A percentile compares a stretch with the other conserved stretches of the same genome.
These are phyloP conservation scores for Pleodorina starrii DNA, from an alignment of 139 green algal species.

Conservation along the genomic window DNA sequence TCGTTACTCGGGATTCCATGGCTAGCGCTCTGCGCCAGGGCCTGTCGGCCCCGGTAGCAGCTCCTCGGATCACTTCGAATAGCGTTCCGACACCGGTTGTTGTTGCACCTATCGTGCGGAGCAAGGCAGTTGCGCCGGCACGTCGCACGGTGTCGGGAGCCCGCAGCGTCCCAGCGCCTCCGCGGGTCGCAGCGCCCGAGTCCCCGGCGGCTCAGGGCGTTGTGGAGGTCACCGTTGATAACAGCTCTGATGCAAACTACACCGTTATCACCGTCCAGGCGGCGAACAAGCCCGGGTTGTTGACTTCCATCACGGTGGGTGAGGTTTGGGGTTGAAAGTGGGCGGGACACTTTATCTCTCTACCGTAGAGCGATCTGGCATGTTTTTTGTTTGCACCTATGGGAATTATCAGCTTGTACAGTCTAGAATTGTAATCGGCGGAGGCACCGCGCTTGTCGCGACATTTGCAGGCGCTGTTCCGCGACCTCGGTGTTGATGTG, in stretches of 20 bases:
- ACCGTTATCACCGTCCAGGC: slow-evolving; percentile 75
- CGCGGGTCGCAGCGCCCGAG: slow-evolving; percentile 18
- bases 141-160: slow-evolving; percentile 22
- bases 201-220: background rate
- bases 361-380: background rate
- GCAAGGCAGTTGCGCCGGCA: background rate
- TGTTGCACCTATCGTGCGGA: background rate
- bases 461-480: slow-evolving; percentile 65
- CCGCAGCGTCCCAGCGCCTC: background rate
- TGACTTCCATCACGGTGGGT: slow-evolving; percentile 82
- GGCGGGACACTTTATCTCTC: background rate
- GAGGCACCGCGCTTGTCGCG: no score
- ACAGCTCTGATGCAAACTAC: slow-evolving; percentile 67
- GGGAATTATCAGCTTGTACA: no score
- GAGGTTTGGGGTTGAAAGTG: slow-evolving; percentile 25
- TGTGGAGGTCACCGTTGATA: slow-evolving; percentile 64
- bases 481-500: slow-evolving; percentile 88
- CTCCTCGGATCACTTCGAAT: background rate
- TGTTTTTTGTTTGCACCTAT: background rate
- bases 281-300: slow-evolving; percentile 80
- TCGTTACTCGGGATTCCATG: background rate
- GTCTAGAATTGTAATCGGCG: no score
- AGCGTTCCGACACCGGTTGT: background rate
- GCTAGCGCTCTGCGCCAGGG: slow-evolving; percentile 22
- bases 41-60: slow-evolving; percentile 19